These are phyloP conservation scores for Colletotrichum chrysophilum DNA, from an alignment of 2,329 filamentous ascomycete genomes.

Conservation along the genomic window DNA sequence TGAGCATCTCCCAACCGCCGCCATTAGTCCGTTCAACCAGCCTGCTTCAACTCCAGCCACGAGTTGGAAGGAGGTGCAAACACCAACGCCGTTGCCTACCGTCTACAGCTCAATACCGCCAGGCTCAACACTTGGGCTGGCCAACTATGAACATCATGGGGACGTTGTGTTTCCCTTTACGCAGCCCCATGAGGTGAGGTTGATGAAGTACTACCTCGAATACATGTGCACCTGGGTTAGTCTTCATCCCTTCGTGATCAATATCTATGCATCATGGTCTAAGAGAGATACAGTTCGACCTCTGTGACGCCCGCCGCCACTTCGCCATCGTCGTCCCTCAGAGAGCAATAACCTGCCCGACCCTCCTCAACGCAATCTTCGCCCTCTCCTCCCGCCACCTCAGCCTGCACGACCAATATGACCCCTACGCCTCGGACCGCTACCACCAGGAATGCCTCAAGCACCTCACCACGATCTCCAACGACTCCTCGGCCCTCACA, in stretches of 20 bases:
- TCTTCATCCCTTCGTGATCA: background rate
- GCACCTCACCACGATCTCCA: slow-evolving; percentile 42
- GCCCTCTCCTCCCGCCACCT: slow-evolving; percentile 59
- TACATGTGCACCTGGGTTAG: slow-evolving; percentile 33
- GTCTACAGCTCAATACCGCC: background rate
- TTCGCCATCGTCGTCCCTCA: slow-evolving; percentile 58
- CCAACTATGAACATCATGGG: slow-evolving; percentile 16
- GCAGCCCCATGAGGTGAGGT: slow-evolving; percentile 25
- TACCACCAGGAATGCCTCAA: slow-evolving; percentile 58
- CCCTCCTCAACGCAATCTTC: slow-evolving; percentile 58
- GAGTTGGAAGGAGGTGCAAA: slow-evolving; percentile 14
- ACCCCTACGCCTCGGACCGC: slow-evolving; percentile 52
- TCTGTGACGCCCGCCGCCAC: slow-evolving; percentile 31
- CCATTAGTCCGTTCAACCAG: background rate
- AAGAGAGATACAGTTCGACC: background rate
- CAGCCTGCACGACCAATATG: slow-evolving; percentile 45
- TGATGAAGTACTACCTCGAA: slow-evolving; percentile 32
- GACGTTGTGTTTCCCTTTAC: slow-evolving; percentile 24
- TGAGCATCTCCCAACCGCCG: background rate
- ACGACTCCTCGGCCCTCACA: slow-evolving; percentile 37
- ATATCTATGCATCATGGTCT: background rate
- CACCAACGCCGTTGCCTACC: background rate
- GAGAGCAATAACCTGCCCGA: slow-evolving; percentile 51
- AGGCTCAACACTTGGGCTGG: background rate
- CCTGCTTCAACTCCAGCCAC: background rate